A percentile compares a stretch with the other conserved stretches of the same genome.
phyloP scores from a whole-genome alignment of 768 basidiomycete genomes.

The Cystoderma amianthinum region DNA sequence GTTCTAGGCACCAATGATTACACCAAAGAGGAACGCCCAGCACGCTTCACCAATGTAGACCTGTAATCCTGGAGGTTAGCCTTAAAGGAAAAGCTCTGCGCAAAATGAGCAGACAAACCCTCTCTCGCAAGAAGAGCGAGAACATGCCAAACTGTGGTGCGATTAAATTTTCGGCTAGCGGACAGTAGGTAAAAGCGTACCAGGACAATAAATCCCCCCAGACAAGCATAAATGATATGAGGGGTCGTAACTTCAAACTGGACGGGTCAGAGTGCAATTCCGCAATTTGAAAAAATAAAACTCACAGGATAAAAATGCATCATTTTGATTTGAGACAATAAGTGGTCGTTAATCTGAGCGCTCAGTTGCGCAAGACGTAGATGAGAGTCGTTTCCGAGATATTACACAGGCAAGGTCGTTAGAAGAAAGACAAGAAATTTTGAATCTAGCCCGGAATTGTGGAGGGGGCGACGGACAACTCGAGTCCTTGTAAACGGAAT shows the following conservation, averaged over 20 bases:
- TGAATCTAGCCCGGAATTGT: neutral
- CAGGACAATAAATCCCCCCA: constrained; percentile 80
- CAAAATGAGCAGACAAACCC: constrained; percentile 32
- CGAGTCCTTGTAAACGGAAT: neutral
- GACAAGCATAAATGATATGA: constrained; percentile 72
- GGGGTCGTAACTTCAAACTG: constrained; percentile 61
- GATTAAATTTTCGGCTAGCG: neutral
- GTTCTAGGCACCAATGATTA: constrained; percentile 70
- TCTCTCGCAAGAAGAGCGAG: constrained; percentile 85
- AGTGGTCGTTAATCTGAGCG: neutral
- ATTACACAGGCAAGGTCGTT: no score
- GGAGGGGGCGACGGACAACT: neutral
- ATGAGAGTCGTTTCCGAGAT: no score
- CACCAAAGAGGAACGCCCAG: constrained; percentile 90
- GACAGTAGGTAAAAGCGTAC: constrained; percentile 30
- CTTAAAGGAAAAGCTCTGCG: constrained; percentile 1
- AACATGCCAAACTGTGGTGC: constrained; percentile 85
- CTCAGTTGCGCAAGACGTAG: no score
- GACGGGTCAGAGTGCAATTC: constrained; percentile 6
- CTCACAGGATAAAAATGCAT: constrained; percentile 32
- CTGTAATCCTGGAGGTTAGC: constrained; percentile 22
- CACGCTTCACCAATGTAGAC: constrained; percentile 95
- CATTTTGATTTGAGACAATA: neutral
- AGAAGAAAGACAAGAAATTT: constrained; percentile 19
- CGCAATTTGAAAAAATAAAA: constrained; percentile 5